These are phyloP conservation scores for Periconia digitata DNA, from an alignment of 2,329 filamentous ascomycete genomes.

Conservation along the genomic window DNA sequence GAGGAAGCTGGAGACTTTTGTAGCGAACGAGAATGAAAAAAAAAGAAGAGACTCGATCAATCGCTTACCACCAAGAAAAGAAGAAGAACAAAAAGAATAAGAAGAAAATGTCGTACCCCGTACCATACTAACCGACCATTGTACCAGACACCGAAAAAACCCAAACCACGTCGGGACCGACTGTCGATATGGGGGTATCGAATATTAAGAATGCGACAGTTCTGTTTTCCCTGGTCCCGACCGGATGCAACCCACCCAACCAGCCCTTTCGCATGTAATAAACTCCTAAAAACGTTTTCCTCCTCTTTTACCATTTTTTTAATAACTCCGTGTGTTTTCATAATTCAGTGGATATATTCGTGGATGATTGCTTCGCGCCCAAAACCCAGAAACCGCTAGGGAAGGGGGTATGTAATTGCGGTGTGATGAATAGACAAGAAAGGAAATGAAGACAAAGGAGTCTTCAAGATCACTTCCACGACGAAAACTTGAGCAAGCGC, in stretches of 20 bases:
- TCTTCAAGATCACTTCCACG: constrained; percentile 33
- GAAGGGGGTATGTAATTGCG: too few relatives aligned
- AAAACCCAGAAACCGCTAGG: too few relatives aligned
- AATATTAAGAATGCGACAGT: constrained; percentile 1
- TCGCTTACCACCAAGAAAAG: too few relatives aligned
- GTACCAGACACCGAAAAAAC: constrained; percentile 2
- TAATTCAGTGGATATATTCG: too few relatives aligned
- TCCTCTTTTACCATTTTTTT: too few relatives aligned
- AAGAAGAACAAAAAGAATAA: constrained; percentile 10
- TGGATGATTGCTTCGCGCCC: too few relatives aligned
- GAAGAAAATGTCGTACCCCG: constrained; percentile 12
- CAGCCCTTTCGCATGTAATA: not conserved
- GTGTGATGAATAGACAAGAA: not conserved
- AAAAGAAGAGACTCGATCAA: too few relatives aligned
- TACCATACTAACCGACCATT: constrained; percentile 4
- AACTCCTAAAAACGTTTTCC: not conserved
- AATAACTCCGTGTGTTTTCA: too few relatives aligned
- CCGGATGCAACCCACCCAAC: not conserved
- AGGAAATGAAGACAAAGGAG: not conserved
- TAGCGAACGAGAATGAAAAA: too few relatives aligned
- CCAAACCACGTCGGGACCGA: not conserved
- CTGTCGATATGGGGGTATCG: not conserved
- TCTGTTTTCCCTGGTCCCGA: constrained; percentile 2
- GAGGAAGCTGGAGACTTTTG: constrained; percentile 29
- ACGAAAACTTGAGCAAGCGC: constrained; percentile 37